Evolutionary conservation across 2,329 filamentous ascomycete species (phyloP), one percentile per base, ranked within the genome.

Genomic region (Fusarium coffeatum): DNA sequence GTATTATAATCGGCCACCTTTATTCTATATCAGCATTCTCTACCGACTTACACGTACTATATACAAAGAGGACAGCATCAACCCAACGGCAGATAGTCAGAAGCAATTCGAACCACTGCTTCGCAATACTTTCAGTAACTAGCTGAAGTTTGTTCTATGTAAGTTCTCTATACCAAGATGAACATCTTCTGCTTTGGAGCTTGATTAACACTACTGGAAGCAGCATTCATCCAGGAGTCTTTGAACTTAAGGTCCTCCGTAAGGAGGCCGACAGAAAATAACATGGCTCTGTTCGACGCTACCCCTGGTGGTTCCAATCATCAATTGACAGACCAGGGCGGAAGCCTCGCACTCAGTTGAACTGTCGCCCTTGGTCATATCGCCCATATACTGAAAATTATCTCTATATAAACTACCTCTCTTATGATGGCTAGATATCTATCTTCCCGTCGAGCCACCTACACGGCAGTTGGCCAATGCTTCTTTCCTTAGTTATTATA

Each of bases 181-280:
- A 12, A 2, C 34, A 12, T n/a, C 34, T 11, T 37, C 3, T 37
- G 34, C 10, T n/a, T n/a, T 2, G 34, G 34, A n/a, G 18, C 18
- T 37, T n/a, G 34, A 12, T 18, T 37, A 37, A 37, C 18, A n/a
- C 10, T 37, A 11, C 3, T 18, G 1, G 34, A 12, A 37, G 3
- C 10, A 4, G 34, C 5, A 37, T n/a, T 37, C 10, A 37, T n/a
- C 0, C 34, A 37, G 18, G 0, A 37, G 34, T n/a, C 0, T n/a
- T 12, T 37, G 10, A 37, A 2, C 34, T n/a, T 7, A 37, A 37
- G 18, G 10, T 12, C 5, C 34, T n/a, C 18, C n/a, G 34, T 37
- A 37, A 37, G 34, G 18, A 37, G 18, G 10, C 18, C 34, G 7
- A 37, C 18, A 37, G 9, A 12, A n/a, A 0, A 37, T 18, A 4